phyloP scores from a whole-genome alignment of 1,284 basidiomycete genomes.

The Golubevia pallescens region DNA sequence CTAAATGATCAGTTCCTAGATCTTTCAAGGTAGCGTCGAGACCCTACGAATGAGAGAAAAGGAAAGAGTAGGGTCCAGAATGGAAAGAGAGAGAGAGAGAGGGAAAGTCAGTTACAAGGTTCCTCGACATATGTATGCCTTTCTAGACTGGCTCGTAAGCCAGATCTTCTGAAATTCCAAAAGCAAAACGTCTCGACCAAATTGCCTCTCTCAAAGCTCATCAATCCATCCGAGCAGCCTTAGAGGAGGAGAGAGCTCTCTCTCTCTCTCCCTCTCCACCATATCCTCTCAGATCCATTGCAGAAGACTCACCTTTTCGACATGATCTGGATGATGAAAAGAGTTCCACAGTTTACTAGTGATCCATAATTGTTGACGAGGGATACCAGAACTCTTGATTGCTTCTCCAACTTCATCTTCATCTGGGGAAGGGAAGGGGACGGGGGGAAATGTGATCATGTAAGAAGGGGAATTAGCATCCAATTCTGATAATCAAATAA shows the following conservation, averaged over 20 bases:
- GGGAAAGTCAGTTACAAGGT: background rate
- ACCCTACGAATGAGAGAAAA: background rate
- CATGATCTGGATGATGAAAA: slow-evolving; percentile 23
- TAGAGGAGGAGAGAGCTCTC: background rate
- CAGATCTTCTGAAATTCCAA: slow-evolving; percentile 20
- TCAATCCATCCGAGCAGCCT: background rate
- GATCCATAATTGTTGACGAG: slow-evolving; percentile 45
- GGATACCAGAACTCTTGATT: slow-evolving; percentile 38
- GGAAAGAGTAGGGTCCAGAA: background rate
- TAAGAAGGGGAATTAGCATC: no score
- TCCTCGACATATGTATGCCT: background rate
- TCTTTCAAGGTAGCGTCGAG: slow-evolving; percentile 1
- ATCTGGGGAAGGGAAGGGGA: slow-evolving; percentile 27
- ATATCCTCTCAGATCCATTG: no score
- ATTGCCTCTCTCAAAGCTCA: background rate
- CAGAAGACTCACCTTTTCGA: no score
- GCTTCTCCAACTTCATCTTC: slow-evolving; percentile 54
- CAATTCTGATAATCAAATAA: no score
- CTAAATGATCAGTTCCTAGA: slow-evolving; percentile 1
- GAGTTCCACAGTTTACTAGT: slow-evolving; percentile 47
- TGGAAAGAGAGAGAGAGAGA: background rate
- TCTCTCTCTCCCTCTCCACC: slow-evolving; percentile 1
- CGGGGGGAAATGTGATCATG: background rate
- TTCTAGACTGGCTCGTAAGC: background rate
- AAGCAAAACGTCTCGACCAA: background rate